Conservation (phyloP, 2,329 filamentous ascomycete species). For the Dactylellina drechsleri region DNA sequence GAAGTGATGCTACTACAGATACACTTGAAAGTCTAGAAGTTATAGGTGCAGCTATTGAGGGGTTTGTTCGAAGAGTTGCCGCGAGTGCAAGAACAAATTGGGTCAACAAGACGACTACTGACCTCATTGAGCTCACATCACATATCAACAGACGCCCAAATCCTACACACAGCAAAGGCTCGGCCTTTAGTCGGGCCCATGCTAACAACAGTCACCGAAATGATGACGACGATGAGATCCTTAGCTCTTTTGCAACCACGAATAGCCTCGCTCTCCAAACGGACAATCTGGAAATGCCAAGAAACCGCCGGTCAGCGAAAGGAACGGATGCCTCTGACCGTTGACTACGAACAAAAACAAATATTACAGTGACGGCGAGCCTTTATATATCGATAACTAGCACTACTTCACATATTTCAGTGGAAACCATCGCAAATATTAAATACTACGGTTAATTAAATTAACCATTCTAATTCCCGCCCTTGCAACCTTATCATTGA, state of each 20-base stretch:
- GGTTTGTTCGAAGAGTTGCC: constrained; percentile 87
- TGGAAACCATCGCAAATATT: no score
- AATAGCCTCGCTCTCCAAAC: constrained; percentile 19
- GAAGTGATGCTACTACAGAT: constrained; percentile 61
- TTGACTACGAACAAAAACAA: neutral
- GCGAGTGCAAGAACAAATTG: constrained; percentile 65
- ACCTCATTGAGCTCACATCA: constrained; percentile 52
- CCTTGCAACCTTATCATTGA: no score
- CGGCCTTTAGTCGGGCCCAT: neutral
- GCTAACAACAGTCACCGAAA: neutral
- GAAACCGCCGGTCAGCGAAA: constrained; percentile 28
- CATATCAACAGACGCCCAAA: constrained; percentile 32
- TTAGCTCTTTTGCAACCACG: constrained; percentile 16
- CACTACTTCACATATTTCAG: no score
- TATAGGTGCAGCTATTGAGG: constrained; percentile 86
- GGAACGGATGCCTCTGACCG: constrained; percentile 13
- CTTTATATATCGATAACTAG: no score
- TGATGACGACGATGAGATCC: neutral
- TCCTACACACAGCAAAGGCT: neutral
- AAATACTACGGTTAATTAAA: no score
- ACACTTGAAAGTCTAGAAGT: constrained; percentile 73
- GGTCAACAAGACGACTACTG: constrained; percentile 47
- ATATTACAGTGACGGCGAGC: no score
- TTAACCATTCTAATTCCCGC: no score
- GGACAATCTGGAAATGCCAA: constrained; percentile 13